Evolutionary conservation across 176 grass and related monocot genomes (phyloP), one percentile per base, ranked within the genome.

Genomic region (Phoenix dactylifera): DNA sequence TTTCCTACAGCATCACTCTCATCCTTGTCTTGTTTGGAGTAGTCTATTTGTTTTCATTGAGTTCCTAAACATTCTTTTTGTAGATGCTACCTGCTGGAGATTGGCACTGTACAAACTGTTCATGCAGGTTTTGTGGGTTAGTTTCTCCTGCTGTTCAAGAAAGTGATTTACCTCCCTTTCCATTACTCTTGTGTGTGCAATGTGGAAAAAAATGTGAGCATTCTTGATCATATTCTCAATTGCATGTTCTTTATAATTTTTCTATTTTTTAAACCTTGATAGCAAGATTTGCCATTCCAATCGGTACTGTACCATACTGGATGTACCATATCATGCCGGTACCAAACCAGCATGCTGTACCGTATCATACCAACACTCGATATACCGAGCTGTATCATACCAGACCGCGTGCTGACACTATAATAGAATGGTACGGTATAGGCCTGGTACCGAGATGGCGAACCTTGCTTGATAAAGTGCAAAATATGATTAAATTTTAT

Each of bases 71-170:
- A 73, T 62, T 80, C 16, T 23, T 7, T 72, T 58, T 80, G 69
- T 79, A 97, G 93, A 87, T 88, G 66, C 87, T 92, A 75, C 93
- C 93, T 49, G 22, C 63, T 57, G 93, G 81, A 71, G 84, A 81
- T 73, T 97, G 93, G 93, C 75, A 80, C 70, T 97, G 93, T 76
- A 78, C 71, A 65, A 97, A 79, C 69, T 97, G 93, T 68, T 59
- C 69, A 60, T 97, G 93, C 71, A 97, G 77, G 69, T 97, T 88
- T 52, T 97, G 93, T 60, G 67, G 80, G 26, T 26, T 18, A 12
- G 52, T 68, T 63, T 89, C 65, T 75, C 56, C 54, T 57, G 62
- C 28, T 49, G 70, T 72, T 71, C 71, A 72, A 71, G 79, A 84
- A 83, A 71, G 16, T 52, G 57, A 56, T 59, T 22, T 56, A 52